Base-by-base conservation (phyloP, 805 yeast species). In the Candida ficus region DNA sequence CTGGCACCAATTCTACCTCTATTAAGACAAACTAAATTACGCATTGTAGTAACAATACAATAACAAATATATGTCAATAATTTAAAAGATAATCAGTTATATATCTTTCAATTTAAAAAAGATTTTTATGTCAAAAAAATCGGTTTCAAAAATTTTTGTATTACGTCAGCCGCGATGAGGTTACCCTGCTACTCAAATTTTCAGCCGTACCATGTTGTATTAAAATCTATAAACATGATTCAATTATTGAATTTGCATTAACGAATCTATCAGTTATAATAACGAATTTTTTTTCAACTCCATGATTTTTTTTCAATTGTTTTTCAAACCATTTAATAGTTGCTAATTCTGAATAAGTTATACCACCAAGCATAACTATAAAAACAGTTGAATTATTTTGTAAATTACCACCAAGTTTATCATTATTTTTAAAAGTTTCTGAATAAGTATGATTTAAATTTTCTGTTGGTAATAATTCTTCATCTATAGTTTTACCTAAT, bases 291-390 rank as follows among this genome's bases (percentile, higher is more conserved):
- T 63, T 70, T 38, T 56, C 44, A 13, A 60, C 50, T 29, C 61
- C 64, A 19, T 33, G 31, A 38, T 62, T 63, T 21, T 53, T 49
- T 8, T 63, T 57, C 27, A 66, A 45, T 19, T 66, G 67, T 35
- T 65, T 62, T 42, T 84, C 77, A n/a, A 86, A 67, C 39, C 68
- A 72, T 52, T 80, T 67, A 35, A 91, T 62, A 4, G 89, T 79
- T 4, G 91, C 76, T 14, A 90, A 67, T 60, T 91, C 99, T 8
- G 93, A 78, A 56, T 85, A 71, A 0, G 97, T 87, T 7, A 90
- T 65, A 1, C 99, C 98, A 12, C 98, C 98, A 30, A 90, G 54
- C 46, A 83, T 62, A 7, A 79, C 75, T 38, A 86, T 50, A 45
- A 87, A 54, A 44, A 61, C 58, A 3, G 54, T 44, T 5, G 49